Evolutionary conservation across 2,329 filamentous ascomycete genomes (phyloP), one percentile per base, ranked within the genome.

Genomic region (Amesomyces nigricolor): DNA sequence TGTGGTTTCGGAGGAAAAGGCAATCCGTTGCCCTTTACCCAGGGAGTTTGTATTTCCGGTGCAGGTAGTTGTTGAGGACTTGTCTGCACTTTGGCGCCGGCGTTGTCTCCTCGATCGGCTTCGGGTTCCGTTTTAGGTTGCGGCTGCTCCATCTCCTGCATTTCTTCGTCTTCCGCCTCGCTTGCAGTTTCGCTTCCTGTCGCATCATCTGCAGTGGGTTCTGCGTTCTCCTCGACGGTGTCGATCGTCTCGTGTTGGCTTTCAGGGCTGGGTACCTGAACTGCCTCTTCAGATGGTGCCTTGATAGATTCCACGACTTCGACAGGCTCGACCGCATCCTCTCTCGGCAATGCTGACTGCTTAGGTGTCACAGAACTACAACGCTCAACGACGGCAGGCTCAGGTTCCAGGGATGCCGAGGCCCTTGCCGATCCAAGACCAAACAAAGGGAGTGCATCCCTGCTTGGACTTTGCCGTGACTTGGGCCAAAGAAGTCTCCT

Each of bases 401-500:
- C 30, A 6, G 37, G 32, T 10, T 35, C 35, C 3, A 2, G 14
- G 7, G 44, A 40, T 7, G 4, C 32, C 13, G 37, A 37, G 6
- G 42, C 29, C 14, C n/a, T 43, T 2, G 48, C 10, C 7, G 54
- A 29, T 17, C 16, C 45, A 5, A 45, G 10, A 4, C 40, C 39
- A 19, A 47, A 45, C 17, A 46, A 11, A 14, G 39, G 35, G n/a
- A 40, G 40, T 4, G 29, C 19, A 3, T 40, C 40, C 2, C 30
- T 26, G 16, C 48, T 40, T 22, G 32, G 7, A 17, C 39, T 50
- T 10, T 37, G 47, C 14, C 48, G 51, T 19, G 49, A 16, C 19
- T 52, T 61, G 8, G 63, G 60, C 63, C 63, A 64, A 6, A 64
- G 60, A 14, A 64, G 50, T 38, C 49, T 60, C n/a, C 59, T 56